These are phyloP conservation scores for Sugiyamaella qingdaonensis DNA, from an alignment of 805 yeast species.

Conservation along the genomic window DNA sequence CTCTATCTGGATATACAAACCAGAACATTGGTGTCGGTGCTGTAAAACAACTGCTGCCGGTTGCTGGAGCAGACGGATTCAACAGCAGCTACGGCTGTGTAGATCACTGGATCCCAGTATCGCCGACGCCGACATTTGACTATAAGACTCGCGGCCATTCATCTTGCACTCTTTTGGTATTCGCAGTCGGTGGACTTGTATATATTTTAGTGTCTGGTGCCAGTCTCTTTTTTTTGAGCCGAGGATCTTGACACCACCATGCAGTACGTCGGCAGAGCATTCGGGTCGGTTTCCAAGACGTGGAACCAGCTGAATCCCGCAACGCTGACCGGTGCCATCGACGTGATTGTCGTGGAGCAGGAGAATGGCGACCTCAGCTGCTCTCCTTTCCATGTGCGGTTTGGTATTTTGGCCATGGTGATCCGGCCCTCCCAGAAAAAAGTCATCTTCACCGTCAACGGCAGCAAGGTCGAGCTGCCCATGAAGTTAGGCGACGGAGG, in stretches of 20 bases:
- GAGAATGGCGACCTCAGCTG: conserved; percentile 76
- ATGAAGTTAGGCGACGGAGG: conserved; percentile 98
- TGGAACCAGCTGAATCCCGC: conserved; percentile 98
- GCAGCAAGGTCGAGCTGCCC: conserved; percentile 71
- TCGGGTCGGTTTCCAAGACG: conserved; percentile 91
- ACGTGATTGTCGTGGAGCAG: conserved; percentile 90
- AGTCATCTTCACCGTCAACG: conserved; percentile 85
- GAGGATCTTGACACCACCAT: conserved; percentile 35
- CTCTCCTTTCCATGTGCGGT: conserved; percentile 94
- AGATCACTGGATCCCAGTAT: too few species aligned
- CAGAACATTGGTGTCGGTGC: too few species aligned
- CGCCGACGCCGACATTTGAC: too few species aligned
- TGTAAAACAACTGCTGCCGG: too few species aligned
- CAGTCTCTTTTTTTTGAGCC: background rate
- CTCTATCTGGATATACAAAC: too few species aligned
- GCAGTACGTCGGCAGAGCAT: conserved; percentile 97
- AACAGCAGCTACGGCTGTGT: too few species aligned
- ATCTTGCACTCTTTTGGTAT: too few species aligned
- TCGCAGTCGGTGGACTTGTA: too few species aligned
- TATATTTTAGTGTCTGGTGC: background rate
- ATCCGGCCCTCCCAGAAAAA: conserved; percentile 93
- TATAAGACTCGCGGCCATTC: too few species aligned
- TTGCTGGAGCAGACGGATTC: too few species aligned
- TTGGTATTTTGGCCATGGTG: conserved; percentile 82
- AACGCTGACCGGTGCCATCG: conserved; percentile 94